Conservation (phyloP, 805 yeast species). For the Myxozyma nipponensis region DNA sequence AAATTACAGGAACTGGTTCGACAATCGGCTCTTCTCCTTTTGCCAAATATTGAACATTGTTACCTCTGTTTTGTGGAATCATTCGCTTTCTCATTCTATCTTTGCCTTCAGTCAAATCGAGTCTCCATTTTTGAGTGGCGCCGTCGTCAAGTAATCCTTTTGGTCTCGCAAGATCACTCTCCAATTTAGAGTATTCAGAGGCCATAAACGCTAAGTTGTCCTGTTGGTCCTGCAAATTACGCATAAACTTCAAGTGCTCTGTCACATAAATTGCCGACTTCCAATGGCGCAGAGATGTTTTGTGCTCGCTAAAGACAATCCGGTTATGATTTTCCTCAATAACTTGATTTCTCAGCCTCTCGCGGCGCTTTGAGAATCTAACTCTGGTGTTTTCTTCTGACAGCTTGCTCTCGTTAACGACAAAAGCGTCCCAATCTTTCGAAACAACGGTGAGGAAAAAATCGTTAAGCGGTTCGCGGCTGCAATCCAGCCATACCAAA, state of each 20-base stretch:
- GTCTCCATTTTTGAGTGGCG: conserved; percentile 41
- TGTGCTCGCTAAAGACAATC: conserved; percentile 15
- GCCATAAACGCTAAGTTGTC: conserved; percentile 54
- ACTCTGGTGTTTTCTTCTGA: conserved; percentile 16
- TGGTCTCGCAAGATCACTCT: conserved; percentile 43
- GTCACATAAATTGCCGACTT: conserved; percentile 30
- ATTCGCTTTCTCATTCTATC: conserved; percentile 64
- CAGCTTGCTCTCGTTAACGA: conserved; percentile 15
- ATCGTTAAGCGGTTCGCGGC: conserved; percentile 18
- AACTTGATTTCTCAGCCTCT: conserved; percentile 11
- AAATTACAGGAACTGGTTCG: neutral
- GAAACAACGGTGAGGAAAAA: conserved; percentile 20
- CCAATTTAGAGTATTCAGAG: conserved; percentile 47
- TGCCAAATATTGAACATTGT: conserved; percentile 44
- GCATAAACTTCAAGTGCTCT: conserved; percentile 43
- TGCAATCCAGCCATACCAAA: conserved; percentile 18
- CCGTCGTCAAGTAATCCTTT: conserved; percentile 24
- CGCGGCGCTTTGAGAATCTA: conserved; percentile 16
- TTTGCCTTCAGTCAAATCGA: conserved; percentile 68
- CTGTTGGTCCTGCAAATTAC: conserved; percentile 60
- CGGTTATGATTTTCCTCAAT: conserved; percentile 17
- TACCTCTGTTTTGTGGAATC: conserved; percentile 50
- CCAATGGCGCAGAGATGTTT: conserved; percentile 29
- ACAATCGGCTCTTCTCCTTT: conserved; percentile 32
- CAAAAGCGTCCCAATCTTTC: conserved; percentile 27